A percentile compares a stretch with the other conserved stretches of the same genome.
These are phyloP conservation scores for Thymus mandschuricus DNA, from an alignment of 257 asterid species.

Conservation along the genomic window DNA sequence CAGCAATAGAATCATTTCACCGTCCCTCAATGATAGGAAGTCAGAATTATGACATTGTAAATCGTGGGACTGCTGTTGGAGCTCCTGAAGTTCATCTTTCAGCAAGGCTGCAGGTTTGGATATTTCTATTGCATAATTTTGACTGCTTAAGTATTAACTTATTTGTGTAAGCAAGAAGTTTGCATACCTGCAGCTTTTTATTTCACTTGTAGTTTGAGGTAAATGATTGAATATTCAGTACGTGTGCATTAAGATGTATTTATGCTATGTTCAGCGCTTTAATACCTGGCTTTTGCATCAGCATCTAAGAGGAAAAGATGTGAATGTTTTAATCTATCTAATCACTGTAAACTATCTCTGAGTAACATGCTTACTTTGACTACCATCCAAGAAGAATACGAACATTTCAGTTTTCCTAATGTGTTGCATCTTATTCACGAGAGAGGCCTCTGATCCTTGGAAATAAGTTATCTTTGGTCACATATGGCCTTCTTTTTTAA, in stretches of 20 bases:
- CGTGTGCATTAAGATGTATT: too few species aligned
- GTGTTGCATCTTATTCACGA: neutral
- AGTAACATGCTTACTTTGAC: too few species aligned
- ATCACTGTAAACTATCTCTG: too few species aligned
- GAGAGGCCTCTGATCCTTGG: neutral
- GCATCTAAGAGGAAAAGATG: too few species aligned
- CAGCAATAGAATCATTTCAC: conserved; percentile 66
- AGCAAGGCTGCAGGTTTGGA: conserved; percentile 77
- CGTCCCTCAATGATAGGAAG: conserved; percentile 64
- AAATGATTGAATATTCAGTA: too few species aligned
- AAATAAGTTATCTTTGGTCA: neutral
- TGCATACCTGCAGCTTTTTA: neutral
- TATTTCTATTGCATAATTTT: conserved; percentile 21
- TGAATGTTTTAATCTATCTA: too few species aligned
- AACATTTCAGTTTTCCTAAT: neutral
- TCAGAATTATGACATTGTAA: conserved; percentile 77
- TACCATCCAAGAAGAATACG: neutral
- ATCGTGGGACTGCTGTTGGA: conserved; percentile 84
- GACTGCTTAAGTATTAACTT: neutral
- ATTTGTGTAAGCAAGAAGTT: neutral
- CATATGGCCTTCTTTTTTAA: neutral
- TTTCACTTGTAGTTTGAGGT: too few species aligned
- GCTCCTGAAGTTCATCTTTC: conserved; percentile 93
- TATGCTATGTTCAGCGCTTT: too few species aligned
- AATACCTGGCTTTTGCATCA: too few species aligned